Evolutionary conservation across 108 stramenopile genomes (phyloP), one percentile per base, ranked within the genome.

Genomic region (Cyclotella distinguenda): DNA sequence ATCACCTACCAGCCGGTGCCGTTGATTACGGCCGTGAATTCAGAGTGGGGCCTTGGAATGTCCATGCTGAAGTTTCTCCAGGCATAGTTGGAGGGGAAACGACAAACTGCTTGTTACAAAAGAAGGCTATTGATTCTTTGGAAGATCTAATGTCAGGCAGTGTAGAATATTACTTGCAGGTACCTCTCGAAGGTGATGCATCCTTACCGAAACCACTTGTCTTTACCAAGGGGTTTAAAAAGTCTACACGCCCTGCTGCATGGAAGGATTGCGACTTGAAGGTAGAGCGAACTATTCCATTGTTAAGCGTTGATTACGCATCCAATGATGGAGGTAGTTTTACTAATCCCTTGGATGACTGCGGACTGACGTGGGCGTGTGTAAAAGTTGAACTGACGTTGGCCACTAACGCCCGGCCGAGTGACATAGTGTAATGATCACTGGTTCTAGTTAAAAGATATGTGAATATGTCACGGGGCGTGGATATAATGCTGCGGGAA

Each of bases 201-300:
- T 44, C 48, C 2, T 27, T 45, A 19, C 83, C 80, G 3, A 48
- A 64, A 19, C 82, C 80, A 16, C 83, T 93, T 48, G 73, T 81
- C 0, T 80, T 62, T 40, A 65, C 88, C 22, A 38, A 52, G 16
- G 63, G 57, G 3, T 93, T 87, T 55, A 84, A 62, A 9, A 86
- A 86, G 47, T 50, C 66, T 43, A 60, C 66, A n/a, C 73, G 92
- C 6, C 92, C 92, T 23, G 13, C 32, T 16, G 87, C 92, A 16
- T 93, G 92, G 92, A 93, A 88, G 70, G 81, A 75, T 9, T 71
- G 55, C 11, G 92, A 93, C 42, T 39, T 85, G 28, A 88, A 88
- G 61, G 79, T 93, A 13, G 87, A 93, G 62, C 73, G 68, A 16
- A 88, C 78, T 32, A 52, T 93, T 16, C 92, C 92, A 6, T 54